Percentiles rank a stretch among this genome's conserved stretches.
These are phyloP conservation scores for Penicillium sp. DNA, from an alignment of 2,329 filamentous ascomycete species.

Conservation along the genomic window DNA sequence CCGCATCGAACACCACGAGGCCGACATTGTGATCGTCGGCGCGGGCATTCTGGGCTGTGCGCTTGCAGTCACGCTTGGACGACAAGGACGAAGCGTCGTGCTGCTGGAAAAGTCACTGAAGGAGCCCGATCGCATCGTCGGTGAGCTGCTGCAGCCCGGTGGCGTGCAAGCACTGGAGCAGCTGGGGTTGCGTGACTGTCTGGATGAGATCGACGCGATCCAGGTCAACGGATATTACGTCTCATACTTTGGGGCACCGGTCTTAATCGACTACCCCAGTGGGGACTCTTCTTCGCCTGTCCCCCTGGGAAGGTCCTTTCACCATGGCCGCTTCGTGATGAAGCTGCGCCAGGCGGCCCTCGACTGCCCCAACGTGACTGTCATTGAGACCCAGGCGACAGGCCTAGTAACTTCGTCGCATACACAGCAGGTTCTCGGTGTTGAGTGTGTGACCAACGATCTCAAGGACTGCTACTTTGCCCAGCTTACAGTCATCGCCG, in stretches of 20 bases:
- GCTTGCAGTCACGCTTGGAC: conserved; percentile 76
- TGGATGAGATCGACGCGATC: conserved; percentile 86
- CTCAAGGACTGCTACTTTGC: conserved; percentile 80
- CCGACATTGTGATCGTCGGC: conserved; percentile 87
- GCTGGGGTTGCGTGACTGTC: conserved; percentile 74
- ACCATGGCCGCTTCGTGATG: conserved; percentile 90
- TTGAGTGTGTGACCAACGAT: conserved; percentile 67
- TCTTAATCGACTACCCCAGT: conserved; percentile 75
- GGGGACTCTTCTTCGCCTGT: conserved; percentile 49
- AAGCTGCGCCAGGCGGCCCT: conserved; percentile 74
- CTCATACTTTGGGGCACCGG: conserved; percentile 71
- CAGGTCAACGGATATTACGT: conserved; percentile 84
- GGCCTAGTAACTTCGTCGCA: conserved; percentile 69
- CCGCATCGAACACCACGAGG: conserved; percentile 57
- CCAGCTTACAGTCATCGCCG: conserved; percentile 80
- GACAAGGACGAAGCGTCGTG: conserved; percentile 86
- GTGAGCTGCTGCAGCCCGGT: conserved; percentile 90
- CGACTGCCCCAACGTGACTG: conserved; percentile 75
- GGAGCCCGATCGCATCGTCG: conserved; percentile 93
- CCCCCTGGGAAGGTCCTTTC: conserved; percentile 77
- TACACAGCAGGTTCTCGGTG: conserved; percentile 74
- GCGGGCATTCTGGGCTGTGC: conserved; percentile 89
- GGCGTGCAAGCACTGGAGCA: conserved; percentile 77
- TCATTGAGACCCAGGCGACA: conserved; percentile 85
- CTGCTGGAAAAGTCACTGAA: conserved; percentile 85